These are phyloP conservation scores for Trichoderma simmonsii DNA, from an alignment of 2,329 filamentous ascomycete species.

Conservation along the genomic window DNA sequence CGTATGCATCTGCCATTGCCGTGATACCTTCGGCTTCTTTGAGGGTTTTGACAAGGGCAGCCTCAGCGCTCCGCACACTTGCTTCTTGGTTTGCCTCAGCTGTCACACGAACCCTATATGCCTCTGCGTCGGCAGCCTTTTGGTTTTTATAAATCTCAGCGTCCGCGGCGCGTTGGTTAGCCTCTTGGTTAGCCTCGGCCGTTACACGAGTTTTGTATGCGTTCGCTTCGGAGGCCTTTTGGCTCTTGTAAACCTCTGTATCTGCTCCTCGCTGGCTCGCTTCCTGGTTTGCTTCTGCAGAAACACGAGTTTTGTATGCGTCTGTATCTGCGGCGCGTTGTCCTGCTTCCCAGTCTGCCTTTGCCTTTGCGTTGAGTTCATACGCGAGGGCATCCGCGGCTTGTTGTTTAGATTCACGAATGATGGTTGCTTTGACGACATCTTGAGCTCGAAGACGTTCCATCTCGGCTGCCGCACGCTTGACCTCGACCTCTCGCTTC, in stretches of 20 bases:
- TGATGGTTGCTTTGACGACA: constrained; percentile 73
- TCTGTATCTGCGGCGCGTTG: constrained; percentile 51
- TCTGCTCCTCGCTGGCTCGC: background rate
- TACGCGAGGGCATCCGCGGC: constrained; percentile 64
- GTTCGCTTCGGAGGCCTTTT: background rate
- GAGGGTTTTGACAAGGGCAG: constrained; percentile 54
- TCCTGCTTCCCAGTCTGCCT: constrained; percentile 53
- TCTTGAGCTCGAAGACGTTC: constrained; percentile 74
- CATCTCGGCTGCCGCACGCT: constrained; percentile 74
- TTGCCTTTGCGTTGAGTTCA: constrained; percentile 57
- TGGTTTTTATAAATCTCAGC: background rate
- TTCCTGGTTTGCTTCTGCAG: constrained; percentile 42
- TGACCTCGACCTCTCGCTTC: constrained; percentile 72
- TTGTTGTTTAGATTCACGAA: constrained; percentile 65
- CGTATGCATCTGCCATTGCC: constrained; percentile 80
- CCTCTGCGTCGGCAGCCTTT: constrained; percentile 30
- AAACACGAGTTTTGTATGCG: constrained; percentile 54
- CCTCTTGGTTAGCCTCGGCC: background rate
- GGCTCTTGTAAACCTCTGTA: background rate
- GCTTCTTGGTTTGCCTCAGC: constrained; percentile 52
- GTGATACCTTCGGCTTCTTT: constrained; percentile 73
- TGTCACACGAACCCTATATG: constrained; percentile 56
- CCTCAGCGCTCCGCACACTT: constrained; percentile 52
- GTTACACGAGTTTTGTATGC: background rate
- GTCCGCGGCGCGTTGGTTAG: background rate